Evolutionary conservation across 805 yeast genomes (phyloP).

Genomic region (Saccharomycopsis sp.): DNA sequence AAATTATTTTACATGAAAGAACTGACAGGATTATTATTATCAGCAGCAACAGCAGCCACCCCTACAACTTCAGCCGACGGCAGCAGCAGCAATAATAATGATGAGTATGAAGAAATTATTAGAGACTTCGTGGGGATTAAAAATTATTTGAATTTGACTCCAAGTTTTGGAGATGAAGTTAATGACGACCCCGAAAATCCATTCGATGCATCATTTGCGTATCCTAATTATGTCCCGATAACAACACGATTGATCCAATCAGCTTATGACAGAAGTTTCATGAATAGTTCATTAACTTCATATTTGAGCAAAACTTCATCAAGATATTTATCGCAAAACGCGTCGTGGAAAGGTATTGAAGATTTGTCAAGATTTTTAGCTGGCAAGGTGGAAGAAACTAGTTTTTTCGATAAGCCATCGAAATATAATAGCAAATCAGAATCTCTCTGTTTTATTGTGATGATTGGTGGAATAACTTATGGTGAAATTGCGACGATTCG

Average conservation of each 20-base stretch:
- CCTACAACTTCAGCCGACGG: neutral
- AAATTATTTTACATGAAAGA: slow-evolving; percentile 39
- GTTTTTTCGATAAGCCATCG: slow-evolving; percentile 17
- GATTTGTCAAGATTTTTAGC: slow-evolving; percentile 30
- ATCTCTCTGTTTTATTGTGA: slow-evolving; percentile 39
- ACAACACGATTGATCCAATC: slow-evolving; percentile 62
- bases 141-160: slow-evolving; percentile 43
- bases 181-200: slow-evolving; percentile 34
- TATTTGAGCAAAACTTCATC: slow-evolving; percentile 21
- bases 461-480: slow-evolving; percentile 82
- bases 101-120: slow-evolving; percentile 22
- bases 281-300: slow-evolving; percentile 28
- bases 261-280: slow-evolving; percentile 50
- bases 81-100: neutral
- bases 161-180: slow-evolving; percentile 28
- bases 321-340: slow-evolving; percentile 22
- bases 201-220: slow-evolving; percentile 50
- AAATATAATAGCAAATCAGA: slow-evolving; percentile 12
- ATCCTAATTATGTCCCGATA: slow-evolving; percentile 80
- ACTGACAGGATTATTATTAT: slow-evolving; percentile 14
- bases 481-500: slow-evolving; percentile 74
- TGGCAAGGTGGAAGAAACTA: slow-evolving; percentile 25
- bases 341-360: slow-evolving; percentile 35
- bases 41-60: slow-evolving; percentile 4
- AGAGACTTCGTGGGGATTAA: slow-evolving; percentile 29